phyloP scores from a whole-genome alignment of 2,329 filamentous ascomycete genomes.

The Didymella lethalis region DNA sequence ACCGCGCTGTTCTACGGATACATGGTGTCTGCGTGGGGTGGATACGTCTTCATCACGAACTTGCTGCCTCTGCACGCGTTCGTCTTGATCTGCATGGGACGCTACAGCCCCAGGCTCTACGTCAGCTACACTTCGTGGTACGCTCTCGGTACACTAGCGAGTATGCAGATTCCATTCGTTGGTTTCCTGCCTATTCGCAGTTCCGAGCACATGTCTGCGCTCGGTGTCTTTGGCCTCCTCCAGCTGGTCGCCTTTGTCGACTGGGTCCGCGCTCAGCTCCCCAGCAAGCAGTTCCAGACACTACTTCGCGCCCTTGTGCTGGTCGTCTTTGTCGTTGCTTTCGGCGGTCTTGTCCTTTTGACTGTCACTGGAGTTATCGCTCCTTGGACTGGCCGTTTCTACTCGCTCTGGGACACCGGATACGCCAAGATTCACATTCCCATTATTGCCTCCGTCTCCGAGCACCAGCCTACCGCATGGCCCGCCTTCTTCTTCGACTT shows the following conservation, averaged over 20 bases:
- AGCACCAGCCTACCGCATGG: constrained; percentile 99
- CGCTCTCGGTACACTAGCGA: constrained; percentile 90
- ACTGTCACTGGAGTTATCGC: constrained; percentile 92
- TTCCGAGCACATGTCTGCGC: constrained; percentile 97
- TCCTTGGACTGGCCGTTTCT: constrained; percentile 98
- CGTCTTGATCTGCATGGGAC: constrained; percentile 93
- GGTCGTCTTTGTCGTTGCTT: constrained; percentile 74
- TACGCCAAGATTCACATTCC: constrained; percentile 99
- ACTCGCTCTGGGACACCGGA: constrained; percentile 97
- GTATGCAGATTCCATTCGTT: constrained; percentile 99
- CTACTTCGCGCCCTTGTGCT: constrained; percentile 81
- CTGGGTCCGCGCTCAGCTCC: constrained; percentile 86
- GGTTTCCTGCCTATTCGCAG: constrained; percentile 96
- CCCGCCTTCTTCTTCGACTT: constrained; percentile 99
- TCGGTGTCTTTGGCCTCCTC: constrained; percentile 94
- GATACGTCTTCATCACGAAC: constrained; percentile 99
- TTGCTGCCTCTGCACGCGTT: constrained; percentile 93
- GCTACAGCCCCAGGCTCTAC: constrained; percentile 92
- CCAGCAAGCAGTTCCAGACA: constrained; percentile 92
- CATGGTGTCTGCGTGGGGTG: constrained; percentile 99
- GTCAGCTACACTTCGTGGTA: constrained; percentile 99
- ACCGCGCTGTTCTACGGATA: constrained; percentile 98
- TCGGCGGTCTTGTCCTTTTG: constrained; percentile 78
- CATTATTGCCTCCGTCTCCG: constrained; percentile 99
- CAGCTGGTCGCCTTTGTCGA: constrained; percentile 93